Conservation (phyloP, 2,329 filamentous ascomycete species). For the Ascochyta pisi region DNA sequence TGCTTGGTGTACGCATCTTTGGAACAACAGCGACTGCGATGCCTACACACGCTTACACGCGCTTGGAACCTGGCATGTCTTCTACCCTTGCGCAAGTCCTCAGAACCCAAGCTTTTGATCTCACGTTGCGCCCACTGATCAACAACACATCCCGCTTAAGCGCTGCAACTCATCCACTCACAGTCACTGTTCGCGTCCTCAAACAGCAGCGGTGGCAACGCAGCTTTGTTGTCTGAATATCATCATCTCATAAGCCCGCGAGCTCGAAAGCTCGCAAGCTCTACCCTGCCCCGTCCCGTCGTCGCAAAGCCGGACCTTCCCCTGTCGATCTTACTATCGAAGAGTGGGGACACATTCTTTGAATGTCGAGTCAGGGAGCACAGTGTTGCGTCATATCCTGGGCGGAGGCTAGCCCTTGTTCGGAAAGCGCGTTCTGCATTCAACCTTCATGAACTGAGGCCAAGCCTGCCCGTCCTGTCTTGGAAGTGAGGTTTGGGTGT, state of each 20-base stretch:
- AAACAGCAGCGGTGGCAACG: slow-evolving; percentile 5
- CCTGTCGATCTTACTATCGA: slow-evolving; percentile 33
- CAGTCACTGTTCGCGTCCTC: not conserved
- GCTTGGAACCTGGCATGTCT: not conserved
- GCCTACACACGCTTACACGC: not conserved
- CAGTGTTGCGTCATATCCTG: slow-evolving; percentile 18
- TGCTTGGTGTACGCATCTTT: too few species aligned
- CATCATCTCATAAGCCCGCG: slow-evolving; percentile 13
- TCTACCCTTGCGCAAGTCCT: slow-evolving; percentile 2
- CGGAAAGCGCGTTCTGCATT: slow-evolving; percentile 1
- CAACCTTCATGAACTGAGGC: slow-evolving; percentile 6
- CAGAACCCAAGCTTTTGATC: slow-evolving; percentile 6
- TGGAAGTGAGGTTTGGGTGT: slow-evolving; percentile 1
- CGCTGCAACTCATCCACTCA: not conserved
- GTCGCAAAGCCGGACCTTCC: slow-evolving; percentile 11
- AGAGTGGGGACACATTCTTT: slow-evolving; percentile 10
- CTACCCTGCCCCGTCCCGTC: not conserved
- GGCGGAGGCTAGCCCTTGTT: slow-evolving; percentile 5
- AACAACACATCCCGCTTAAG: not conserved
- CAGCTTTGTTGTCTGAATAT: slow-evolving; percentile 8
- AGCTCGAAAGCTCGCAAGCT: too few species aligned
- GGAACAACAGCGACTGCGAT: too few species aligned
- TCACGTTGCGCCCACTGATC: slow-evolving; percentile 5
- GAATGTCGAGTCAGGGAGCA: slow-evolving; percentile 5
- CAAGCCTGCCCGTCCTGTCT: slow-evolving; percentile 10